phyloP scores from a whole-genome alignment of 495 filamentous ascomycete species.

The Cairneyella variabilis region DNA sequence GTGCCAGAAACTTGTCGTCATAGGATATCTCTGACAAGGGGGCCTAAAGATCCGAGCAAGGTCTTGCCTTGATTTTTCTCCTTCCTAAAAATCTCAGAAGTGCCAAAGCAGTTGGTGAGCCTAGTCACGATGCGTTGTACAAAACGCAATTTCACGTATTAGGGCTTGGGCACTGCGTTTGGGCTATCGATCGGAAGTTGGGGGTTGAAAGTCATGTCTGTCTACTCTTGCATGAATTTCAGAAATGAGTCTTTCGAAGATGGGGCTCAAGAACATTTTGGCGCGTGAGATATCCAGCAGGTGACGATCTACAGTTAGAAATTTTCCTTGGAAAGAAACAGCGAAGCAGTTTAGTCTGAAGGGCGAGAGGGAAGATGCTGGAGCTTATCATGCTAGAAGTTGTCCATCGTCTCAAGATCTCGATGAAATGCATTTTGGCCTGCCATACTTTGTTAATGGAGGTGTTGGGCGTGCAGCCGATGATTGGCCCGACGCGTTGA shows the following conservation, averaged over 20 bases:
- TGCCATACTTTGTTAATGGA: not conserved
- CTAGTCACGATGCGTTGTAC: slow-evolving; percentile 24
- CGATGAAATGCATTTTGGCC: too few species aligned
- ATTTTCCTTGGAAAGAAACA: too few species aligned
- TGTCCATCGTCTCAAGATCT: too few species aligned
- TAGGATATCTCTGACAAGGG: not conserved
- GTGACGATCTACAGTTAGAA: too few species aligned
- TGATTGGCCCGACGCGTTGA: not conserved
- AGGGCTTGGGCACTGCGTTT: slow-evolving; percentile 3
- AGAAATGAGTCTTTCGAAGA: slow-evolving; percentile 1
- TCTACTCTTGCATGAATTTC: slow-evolving; percentile 4
- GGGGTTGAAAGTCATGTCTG: too few species aligned
- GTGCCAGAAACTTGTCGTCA: not conserved
- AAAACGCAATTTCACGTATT: slow-evolving; percentile 22
- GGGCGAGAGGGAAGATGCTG: too few species aligned
- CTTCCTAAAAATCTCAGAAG: too few species aligned
- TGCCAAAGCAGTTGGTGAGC: not conserved
- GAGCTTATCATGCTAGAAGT: too few species aligned
- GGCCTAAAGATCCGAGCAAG: not conserved
- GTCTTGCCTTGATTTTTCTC: not conserved
- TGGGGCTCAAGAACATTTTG: too few species aligned
- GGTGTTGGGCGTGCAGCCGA: not conserved
- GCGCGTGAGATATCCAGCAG: too few species aligned
- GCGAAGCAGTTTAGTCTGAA: too few species aligned
- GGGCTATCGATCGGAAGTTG: too few species aligned